These are phyloP conservation scores for Rhizopus sp. DNA, from an alignment of 371 early-diverging fungal species.

Conservation along the genomic window DNA sequence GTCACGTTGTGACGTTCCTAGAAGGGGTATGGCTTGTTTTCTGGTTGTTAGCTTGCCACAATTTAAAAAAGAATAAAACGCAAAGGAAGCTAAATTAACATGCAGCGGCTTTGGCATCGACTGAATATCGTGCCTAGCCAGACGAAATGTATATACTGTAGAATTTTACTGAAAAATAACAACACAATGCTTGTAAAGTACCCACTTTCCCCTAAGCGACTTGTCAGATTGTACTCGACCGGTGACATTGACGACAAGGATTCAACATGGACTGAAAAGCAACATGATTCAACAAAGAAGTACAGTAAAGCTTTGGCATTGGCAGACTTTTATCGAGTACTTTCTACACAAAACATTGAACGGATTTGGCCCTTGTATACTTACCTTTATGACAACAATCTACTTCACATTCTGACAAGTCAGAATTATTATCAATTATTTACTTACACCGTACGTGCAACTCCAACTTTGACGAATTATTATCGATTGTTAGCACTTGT, in stretches of 20 bases:
- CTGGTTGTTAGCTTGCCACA: no score
- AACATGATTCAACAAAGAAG: background rate
- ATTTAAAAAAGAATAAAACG: no score
- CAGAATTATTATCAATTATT: conserved; percentile 38
- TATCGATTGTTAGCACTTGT: conserved; percentile 37
- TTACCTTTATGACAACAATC: conserved; percentile 31
- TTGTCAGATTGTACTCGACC: conserved; percentile 1
- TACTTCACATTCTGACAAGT: conserved; percentile 26
- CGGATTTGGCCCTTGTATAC: conserved; percentile 52
- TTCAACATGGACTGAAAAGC: background rate
- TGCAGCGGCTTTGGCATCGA: conserved; percentile 39
- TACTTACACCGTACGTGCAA: conserved; percentile 27
- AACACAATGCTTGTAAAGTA: background rate
- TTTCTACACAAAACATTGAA: conserved; percentile 48
- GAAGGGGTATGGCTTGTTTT: no score
- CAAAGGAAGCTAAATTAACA: background rate
- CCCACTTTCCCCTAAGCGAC: background rate
- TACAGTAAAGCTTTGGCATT: conserved; percentile 24
- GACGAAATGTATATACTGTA: conserved; percentile 31
- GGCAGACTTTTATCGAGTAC: conserved; percentile 38
- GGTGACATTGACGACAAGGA: background rate
- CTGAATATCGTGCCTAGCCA: conserved; percentile 22
- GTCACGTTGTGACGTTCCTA: no score
- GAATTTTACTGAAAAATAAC: conserved; percentile 3
- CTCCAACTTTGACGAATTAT: conserved; percentile 38